Evolutionary conservation across 495 filamentous ascomycete genomes (phyloP), one percentile per base, ranked within the genome.

Genomic region (Trichoderma reesei): DNA sequence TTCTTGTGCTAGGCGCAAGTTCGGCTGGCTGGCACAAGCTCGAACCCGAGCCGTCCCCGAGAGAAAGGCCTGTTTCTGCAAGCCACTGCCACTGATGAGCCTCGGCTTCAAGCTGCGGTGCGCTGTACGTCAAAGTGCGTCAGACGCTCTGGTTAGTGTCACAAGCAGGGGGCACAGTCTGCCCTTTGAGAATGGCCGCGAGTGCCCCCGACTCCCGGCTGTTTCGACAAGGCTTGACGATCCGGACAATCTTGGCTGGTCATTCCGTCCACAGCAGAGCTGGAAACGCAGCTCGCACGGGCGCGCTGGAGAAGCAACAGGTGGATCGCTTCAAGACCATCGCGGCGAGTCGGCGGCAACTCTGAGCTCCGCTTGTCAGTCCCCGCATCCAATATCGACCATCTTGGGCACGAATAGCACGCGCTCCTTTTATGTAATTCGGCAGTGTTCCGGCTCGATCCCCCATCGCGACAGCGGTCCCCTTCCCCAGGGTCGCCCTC

Each of bases 351-450:
- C 51, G 51, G 51, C 51, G 51, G 51, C 51, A 56, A 56, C 51
- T 56, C 14, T 56, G 51, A 56, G 31, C 51, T 56, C 51, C 51
- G 51, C 51, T 56, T 16, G 51, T 34, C 51, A 56, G 51, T 56
- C 51, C 51, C 51, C 51, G 51, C 51, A 56, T 14, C 26, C 18
- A 56, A 13, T 16, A 56, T n/a, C 16, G 51, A 26, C 26, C 16
- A 6, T 31, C 46, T 33, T 31, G 51, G 51, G 26, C 51, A 56
- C 51, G 51, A 56, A 56, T 56, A 16, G 26, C 42, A 18, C 42
- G n/a, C n/a, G 13, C 42, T 46, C 42, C 31, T 31, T 54, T 56
- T 33, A 48, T 18, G 20, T 56, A 13, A 56, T 56, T 56, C 51
- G 31, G 31, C 20, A 48, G 44, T 48, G 16, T 48, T 18, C 44